Base-by-base conservation (phyloP, 495 filamentous ascomycete species). In the Pseudevernia furfuracea region DNA sequence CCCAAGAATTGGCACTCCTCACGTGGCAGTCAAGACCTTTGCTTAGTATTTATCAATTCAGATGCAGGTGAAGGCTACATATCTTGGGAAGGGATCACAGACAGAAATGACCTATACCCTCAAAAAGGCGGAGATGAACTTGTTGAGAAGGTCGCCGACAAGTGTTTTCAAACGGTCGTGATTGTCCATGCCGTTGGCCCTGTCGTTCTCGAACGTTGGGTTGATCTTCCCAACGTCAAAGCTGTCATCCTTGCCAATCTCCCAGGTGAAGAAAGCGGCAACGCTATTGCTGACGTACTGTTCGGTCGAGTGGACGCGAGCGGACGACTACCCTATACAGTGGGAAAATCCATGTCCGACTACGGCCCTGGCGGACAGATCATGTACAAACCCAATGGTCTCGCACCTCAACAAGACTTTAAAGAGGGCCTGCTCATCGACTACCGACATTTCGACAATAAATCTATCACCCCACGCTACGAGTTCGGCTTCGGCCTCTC, bases 161-260 rank as follows among this genome's bases (percentile, higher is more conserved):
- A 81, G 52, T 98, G 94, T 69, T 85, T 86, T 38, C 74, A 75
- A 46, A 89, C 89, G 14, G 79, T 97, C 19, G 91, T 97, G 1
- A 82, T 97, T 30, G 78, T 97, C n/a, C 94, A 98, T 73, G 81
- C 94, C 4, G 89, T 97, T 30, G 94, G 94, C 0, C 91, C 94
- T 0, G 90, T 96, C 8, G 74, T 92, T 15, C 71, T 97, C 64
- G 94, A 97, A 67, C 75, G 82, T 32, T 98, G 90, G 89, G 87
- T 94, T 66, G 85, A 96, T 58, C 73, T 88, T 1, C 87, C 90
- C 4, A 83, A 82, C 48, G 80, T 98, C 55, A 90, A 93, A 66
- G 92, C 87, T 0, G 85, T 97, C 1, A 68, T 98, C 12, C 81
- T 96, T 60, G 94, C 90, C 23, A 89, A 96, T 69, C 81, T 98